Evolutionary conservation across 2,329 filamentous ascomycete species (phyloP), one percentile per base, ranked within the genome.

Genomic region (Colletotrichum sp.): DNA sequence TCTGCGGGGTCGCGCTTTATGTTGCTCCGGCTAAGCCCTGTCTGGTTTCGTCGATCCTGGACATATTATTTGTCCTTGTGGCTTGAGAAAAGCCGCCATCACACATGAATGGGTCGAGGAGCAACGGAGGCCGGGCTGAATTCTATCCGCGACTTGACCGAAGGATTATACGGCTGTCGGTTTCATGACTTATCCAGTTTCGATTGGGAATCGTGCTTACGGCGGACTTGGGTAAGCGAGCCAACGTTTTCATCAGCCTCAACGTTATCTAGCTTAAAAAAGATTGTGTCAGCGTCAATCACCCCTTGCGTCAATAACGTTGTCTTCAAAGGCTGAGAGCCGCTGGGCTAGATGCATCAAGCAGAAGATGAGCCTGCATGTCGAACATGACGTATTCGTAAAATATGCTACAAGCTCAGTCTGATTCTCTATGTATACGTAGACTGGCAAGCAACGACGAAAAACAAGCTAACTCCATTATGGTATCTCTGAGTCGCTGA

Each of bases 401-500:
- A 24, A 24, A 24, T 10, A 43, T 10, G 39, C 39, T n/a, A 5
- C 2, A n/a, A 21, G 0, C 3, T 21, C 18, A 52, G 18, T 52
- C 43, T 52, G n/a, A 52, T 21, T 52, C 18, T 21, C 43, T 13
- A 21, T 52, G 43, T 13, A 13, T 21, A 5, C 4, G 43, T 52
- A 21, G 43, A 52, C 12, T 52, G n/a, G 6, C 43, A 21, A 52
- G 43, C n/a, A 13, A 13, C 4, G 12, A 52, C 1, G 0, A 21
- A 21, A 21, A 21, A 13, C 3, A 52, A 52, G 10, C n/a, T 2
- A 52, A 52, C 43, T 21, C 43, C 18, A 21, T 21, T 13, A 52
- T 64, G 61, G 61, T 64, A 64, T 64, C 61, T 34, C 18, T 7
- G 16, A 43, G 24, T 39, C 59, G 21, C 61, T 28, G 21, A 64